Conservation (phyloP, 179 eudicot species). For the Patellifolia procumbens region DNA sequence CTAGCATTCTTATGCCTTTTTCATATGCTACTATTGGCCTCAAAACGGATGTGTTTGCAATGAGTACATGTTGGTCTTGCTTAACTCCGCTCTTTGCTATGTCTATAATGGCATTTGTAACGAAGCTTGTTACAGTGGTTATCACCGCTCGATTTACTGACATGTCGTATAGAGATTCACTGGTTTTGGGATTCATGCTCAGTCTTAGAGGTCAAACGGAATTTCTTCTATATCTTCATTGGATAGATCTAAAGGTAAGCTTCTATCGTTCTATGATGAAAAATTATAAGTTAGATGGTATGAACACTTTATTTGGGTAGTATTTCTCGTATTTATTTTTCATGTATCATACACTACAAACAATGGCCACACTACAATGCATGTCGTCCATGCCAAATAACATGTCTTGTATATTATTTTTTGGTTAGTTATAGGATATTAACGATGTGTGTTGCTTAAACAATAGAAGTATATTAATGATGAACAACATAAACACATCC, state of each 20-base stretch:
- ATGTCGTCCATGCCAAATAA: too few relatives aligned
- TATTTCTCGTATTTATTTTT: too few relatives aligned
- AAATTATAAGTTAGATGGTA: too few relatives aligned
- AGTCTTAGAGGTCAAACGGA: conserved; percentile 82
- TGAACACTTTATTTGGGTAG: too few relatives aligned
- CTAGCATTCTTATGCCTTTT: conserved; percentile 57
- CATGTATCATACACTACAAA: too few relatives aligned
- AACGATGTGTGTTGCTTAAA: too few relatives aligned
- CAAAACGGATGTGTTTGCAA: conserved; percentile 44
- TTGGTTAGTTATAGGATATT: too few relatives aligned
- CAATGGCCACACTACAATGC: too few relatives aligned
- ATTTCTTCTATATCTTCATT: conserved; percentile 59
- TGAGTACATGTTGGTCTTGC: conserved; percentile 52
- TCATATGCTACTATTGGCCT: conserved; percentile 56
- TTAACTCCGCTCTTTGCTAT: conserved; percentile 47
- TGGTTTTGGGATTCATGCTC: conserved; percentile 58
- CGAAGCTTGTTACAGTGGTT: conserved; percentile 46
- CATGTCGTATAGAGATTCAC: conserved; percentile 53
- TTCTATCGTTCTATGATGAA: background rate
- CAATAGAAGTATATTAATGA: too few relatives aligned
- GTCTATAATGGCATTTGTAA: conserved; percentile 31
- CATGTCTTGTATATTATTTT: too few relatives aligned
- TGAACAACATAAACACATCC: too few relatives aligned
- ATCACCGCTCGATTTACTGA: conserved; percentile 39
- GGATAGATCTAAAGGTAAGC: conserved; percentile 74